Conservation (phyloP, 768 basidiomycete species). For the Trametes villosa region DNA sequence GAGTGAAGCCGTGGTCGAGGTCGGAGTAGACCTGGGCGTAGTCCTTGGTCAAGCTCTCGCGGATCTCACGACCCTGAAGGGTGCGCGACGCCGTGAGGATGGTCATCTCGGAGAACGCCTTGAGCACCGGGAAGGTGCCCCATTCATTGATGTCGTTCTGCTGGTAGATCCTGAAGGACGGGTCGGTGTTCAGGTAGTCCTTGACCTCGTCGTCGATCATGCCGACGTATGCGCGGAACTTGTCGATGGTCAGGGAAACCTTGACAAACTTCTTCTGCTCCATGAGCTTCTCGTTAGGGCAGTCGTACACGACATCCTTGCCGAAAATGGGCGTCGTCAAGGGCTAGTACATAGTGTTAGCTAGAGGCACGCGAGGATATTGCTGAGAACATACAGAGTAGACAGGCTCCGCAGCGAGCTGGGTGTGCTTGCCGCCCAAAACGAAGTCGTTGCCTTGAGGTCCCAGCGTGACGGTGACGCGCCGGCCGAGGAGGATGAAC, state of each 20-base stretch:
- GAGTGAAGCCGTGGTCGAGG: slow-evolving; percentile 95
- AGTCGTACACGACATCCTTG: slow-evolving; percentile 96
- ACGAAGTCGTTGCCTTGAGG: slow-evolving; percentile 93
- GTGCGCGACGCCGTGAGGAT: slow-evolving; percentile 94
- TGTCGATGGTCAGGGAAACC: slow-evolving; percentile 90
- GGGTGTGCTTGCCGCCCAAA: slow-evolving; percentile 89
- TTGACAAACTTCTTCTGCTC: slow-evolving; percentile 99
- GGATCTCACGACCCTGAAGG: slow-evolving; percentile 91
- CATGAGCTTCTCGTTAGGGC: slow-evolving; percentile 96
- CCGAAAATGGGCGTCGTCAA: slow-evolving; percentile 95
- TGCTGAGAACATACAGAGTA: slow-evolving; percentile 67
- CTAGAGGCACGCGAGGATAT: not conserved
- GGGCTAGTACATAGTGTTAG: slow-evolving; percentile 52
- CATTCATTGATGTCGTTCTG: slow-evolving; percentile 72
- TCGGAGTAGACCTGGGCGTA: slow-evolving; percentile 87
- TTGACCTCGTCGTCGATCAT: slow-evolving; percentile 52
- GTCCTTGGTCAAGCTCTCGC: slow-evolving; percentile 72
- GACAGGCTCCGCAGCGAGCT: slow-evolving; percentile 94
- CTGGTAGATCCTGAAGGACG: slow-evolving; percentile 64
- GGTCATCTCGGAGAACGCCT: slow-evolving; percentile 83
- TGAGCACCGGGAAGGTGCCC: slow-evolving; percentile 76
- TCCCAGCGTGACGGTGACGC: slow-evolving; percentile 89
- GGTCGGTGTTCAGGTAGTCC: slow-evolving; percentile 69
- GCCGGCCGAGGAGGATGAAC: slow-evolving; percentile 87
- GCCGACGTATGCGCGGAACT: slow-evolving; percentile 79